phyloP scores from a whole-genome alignment of 2,329 filamentous ascomycete genomes.

The Verticillium isaacii region DNA sequence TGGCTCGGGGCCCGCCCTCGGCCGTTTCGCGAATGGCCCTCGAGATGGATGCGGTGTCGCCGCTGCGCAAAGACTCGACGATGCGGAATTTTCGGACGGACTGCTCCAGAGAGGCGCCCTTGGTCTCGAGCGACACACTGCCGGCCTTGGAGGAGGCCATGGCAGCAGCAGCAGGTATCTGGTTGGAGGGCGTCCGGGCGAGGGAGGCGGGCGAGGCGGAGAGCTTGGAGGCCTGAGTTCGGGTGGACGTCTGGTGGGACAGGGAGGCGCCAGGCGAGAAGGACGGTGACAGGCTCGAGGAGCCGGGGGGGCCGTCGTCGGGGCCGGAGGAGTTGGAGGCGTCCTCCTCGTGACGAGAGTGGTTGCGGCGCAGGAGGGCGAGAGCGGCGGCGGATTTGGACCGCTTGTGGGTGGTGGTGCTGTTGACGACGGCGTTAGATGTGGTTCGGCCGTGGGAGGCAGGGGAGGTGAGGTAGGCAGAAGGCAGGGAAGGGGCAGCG shows the following conservation, averaged over 20 bases:
- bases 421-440: constrained; percentile 11
- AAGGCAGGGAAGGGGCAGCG: constrained; percentile 6
- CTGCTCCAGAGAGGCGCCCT: constrained; percentile 69
- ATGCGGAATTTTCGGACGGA: constrained; percentile 92
- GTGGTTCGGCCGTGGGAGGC: not conserved
- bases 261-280: constrained; percentile 29
- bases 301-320: constrained; percentile 36
- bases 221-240: constrained; percentile 41
- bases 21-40: constrained; percentile 71
- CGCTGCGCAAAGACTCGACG: constrained; percentile 86
- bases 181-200: constrained; percentile 34
- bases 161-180: constrained; percentile 12
- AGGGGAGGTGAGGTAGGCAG: not conserved
- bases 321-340: constrained; percentile 36
- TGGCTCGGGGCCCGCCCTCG: constrained; percentile 47
- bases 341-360: constrained; percentile 46
- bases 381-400: constrained; percentile 49
- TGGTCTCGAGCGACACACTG: constrained; percentile 27
- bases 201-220: constrained; percentile 25
- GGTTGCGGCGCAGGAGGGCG: constrained; percentile 49
- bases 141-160: constrained; percentile 13
- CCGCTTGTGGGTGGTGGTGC: constrained; percentile 40
- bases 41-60: constrained; percentile 85
- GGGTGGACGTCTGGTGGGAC: constrained; percentile 29
- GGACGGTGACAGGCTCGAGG: constrained; percentile 22